A percentile compares a stretch with the other conserved stretches of the same genome.
Evolutionary conservation across 345 rosid genomes (phyloP).

Genomic region (Moricandia moricandioides): DNA sequence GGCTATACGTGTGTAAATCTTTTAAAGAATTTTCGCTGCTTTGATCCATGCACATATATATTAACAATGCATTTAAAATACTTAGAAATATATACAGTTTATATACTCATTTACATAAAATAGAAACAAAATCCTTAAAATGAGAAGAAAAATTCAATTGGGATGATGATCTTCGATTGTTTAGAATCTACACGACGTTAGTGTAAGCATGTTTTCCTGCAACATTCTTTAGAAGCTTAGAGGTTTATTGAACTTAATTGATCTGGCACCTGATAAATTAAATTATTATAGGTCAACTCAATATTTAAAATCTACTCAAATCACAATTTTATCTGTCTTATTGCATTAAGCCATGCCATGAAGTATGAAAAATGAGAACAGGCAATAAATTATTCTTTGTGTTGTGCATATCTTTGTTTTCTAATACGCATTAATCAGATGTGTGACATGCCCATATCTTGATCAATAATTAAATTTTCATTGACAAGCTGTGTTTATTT

Average conservation of each 20-base stretch:
- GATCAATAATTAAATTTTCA: constrained; percentile 5
- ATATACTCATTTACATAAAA: neutral
- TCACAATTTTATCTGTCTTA: constrained; percentile 10
- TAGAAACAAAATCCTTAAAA: neutral
- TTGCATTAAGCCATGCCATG: constrained; percentile 29
- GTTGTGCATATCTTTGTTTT: constrained; percentile 5
- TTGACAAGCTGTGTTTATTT: constrained; percentile 16
- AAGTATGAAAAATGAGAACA: constrained; percentile 19
- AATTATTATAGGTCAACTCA: constrained; percentile 21
- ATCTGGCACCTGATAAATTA: constrained; percentile 10
- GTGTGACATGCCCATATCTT: neutral
- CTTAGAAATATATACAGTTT: neutral
- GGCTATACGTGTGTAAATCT: neutral
- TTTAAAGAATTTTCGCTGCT: neutral
- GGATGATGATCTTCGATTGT: neutral
- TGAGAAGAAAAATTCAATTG: neutral
- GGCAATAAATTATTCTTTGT: neutral
- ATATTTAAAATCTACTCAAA: constrained; percentile 11
- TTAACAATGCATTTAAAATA: neutral
- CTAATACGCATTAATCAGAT: neutral
- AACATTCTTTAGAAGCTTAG: neutral
- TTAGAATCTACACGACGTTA: constrained; percentile 6
- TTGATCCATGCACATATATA: neutral
- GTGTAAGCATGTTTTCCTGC: constrained; percentile 10
- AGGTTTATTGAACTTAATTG: constrained; percentile 6